Evolutionary conservation across 148 eudicot species (phyloP), one percentile per base, ranked within the genome.

Genomic region (Oxyria digyna): DNA sequence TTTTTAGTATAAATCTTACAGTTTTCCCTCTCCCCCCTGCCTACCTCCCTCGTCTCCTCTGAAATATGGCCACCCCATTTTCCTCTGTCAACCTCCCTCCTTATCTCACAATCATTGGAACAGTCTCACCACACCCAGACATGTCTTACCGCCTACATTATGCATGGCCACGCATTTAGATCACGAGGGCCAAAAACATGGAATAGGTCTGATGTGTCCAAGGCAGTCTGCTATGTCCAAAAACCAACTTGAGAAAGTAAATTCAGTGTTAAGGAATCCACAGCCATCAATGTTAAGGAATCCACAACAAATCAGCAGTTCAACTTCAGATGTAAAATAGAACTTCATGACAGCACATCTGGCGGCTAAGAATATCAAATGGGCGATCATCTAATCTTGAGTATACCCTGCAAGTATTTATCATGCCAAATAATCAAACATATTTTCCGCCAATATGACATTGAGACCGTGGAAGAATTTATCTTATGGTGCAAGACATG

Each of bases 311-410:
- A 88, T 83, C 86, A 74, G 82, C 82, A 74, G 86, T 82, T 86
- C 89, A 88, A 89, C 96, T 88, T 94, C 95, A 54, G 95, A 87
- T 78, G 88, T 76, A 85, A 89, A 85, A 81, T 76, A 85, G 74
- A 90, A 90, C 90, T 82, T 87, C 91, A 84, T 82, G 87, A 80
- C 89, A 87, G 92, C 98, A 86, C 79, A 86, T 85, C 97, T 93
- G 77, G 62, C 97, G 87, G 97, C 91, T 84, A 90, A 87, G 87
- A 81, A 82, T 88, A 94, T 88, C 96, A 94, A 73, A 91, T 75
- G 87, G 85, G 85, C 77, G 85, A 84, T 85, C 96, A 91, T 72
- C 85, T 91, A 88, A 81, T 85, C 97, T 80, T 83, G 90, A 85
- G 83, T 75, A 81, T 77, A 81, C 80, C 99, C 99, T 95, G 99